phyloP scores from a whole-genome alignment of 805 yeast genomes.

The Saturnispora mendoncae region DNA sequence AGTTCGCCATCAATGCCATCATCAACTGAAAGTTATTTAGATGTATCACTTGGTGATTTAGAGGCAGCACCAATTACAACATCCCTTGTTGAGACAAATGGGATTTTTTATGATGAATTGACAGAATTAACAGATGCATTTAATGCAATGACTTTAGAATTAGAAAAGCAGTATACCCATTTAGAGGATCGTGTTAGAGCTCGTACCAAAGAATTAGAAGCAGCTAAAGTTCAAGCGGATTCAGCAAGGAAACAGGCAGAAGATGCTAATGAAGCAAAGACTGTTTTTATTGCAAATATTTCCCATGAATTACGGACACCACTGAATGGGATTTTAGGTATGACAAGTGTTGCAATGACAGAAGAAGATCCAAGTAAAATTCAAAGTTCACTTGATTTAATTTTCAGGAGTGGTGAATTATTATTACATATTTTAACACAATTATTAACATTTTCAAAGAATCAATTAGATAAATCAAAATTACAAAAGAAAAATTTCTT shows the following conservation, averaged over 20 bases:
- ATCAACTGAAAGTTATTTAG: slow-evolving; percentile 12
- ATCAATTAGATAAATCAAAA: slow-evolving; percentile 74
- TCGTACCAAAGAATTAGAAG: slow-evolving; percentile 81
- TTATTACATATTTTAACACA: slow-evolving; percentile 85
- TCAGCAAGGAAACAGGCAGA: slow-evolving; percentile 40
- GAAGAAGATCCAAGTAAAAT: slow-evolving; percentile 63
- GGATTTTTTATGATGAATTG: slow-evolving; percentile 70
- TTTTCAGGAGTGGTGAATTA: slow-evolving; percentile 86
- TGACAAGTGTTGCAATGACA: slow-evolving; percentile 90
- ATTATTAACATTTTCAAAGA: slow-evolving; percentile 83
- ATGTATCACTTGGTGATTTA: background rate
- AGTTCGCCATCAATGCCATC: slow-evolving; percentile 9
- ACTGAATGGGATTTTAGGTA: slow-evolving; percentile 88
- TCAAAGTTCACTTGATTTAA: slow-evolving; percentile 68
- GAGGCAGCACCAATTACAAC: slow-evolving; percentile 13
- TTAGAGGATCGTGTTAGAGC: slow-evolving; percentile 82
- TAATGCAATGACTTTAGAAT: slow-evolving; percentile 83
- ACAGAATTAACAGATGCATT: slow-evolving; percentile 84
- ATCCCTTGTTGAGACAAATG: slow-evolving; percentile 21
- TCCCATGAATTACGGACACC: slow-evolving; percentile 95
- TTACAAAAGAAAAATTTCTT: slow-evolving; percentile 77
- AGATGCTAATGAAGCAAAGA: slow-evolving; percentile 92
- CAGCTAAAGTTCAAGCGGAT: slow-evolving; percentile 72
- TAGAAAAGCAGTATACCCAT: slow-evolving; percentile 73
- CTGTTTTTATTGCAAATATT: slow-evolving; percentile 85